Percentiles rank a stretch among this genome's conserved stretches.
phyloP scores from a whole-genome alignment of 2,329 filamentous ascomycete genomes.

The Aureobasidium sp. region DNA sequence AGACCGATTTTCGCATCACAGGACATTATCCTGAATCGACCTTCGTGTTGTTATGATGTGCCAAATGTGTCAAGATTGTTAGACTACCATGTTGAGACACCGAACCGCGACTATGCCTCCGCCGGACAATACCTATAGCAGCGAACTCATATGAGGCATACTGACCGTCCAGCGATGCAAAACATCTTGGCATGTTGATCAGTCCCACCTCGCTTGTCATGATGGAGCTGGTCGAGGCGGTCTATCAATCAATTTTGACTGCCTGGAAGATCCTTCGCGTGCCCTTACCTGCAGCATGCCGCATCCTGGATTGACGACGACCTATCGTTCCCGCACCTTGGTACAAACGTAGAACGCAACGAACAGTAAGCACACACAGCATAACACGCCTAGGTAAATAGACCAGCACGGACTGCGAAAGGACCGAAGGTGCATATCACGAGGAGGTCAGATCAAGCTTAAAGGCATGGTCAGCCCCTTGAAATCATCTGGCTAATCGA shows the following conservation, averaged over 20 bases:
- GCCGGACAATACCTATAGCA: background rate
- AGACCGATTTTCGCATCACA: background rate
- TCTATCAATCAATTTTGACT: background rate
- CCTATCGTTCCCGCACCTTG: background rate
- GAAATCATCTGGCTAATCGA: background rate
- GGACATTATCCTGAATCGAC: background rate
- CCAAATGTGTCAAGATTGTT: background rate
- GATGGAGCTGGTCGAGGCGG: background rate
- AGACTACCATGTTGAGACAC: background rate
- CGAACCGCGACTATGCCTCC: background rate
- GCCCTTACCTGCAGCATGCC: background rate
- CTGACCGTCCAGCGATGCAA: background rate
- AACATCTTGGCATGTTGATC: background rate
- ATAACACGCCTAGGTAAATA: background rate
- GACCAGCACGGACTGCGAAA: background rate
- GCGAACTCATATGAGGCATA: background rate
- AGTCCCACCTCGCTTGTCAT: background rate
- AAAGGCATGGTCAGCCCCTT: background rate
- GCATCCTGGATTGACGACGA: background rate
- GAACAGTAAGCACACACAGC: background rate
- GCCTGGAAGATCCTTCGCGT: constrained; percentile 1
- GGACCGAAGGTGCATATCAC: background rate
- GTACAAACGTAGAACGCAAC: background rate
- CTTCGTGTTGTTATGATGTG: background rate
- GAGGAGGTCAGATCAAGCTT: background rate